Evolutionary conservation across 495 filamentous ascomycete species (phyloP).

Genomic region (Mycothermus thermophilus): DNA sequence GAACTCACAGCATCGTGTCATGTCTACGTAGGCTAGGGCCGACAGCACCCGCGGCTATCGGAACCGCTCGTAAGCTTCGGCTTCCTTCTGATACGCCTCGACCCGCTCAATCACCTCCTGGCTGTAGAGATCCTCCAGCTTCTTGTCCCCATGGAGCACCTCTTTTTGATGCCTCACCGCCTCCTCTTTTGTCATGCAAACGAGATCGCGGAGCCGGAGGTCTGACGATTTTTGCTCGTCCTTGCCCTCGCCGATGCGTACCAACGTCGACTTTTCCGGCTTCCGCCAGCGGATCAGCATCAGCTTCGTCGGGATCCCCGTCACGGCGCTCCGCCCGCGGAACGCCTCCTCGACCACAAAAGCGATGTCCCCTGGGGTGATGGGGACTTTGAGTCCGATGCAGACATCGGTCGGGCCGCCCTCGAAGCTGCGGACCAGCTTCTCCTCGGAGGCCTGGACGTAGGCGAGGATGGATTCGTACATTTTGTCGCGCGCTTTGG

Average conservation of each 20-base stretch:
- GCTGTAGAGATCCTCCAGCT: constrained; percentile 59
- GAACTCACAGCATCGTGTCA: no score
- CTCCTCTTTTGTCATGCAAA: constrained; percentile 96
- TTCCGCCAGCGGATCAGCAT: constrained; percentile 64
- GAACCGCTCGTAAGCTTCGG: constrained; percentile 24
- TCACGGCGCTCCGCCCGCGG: constrained; percentile 68
- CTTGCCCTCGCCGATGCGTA: constrained; percentile 39
- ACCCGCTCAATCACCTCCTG: constrained; percentile 48
- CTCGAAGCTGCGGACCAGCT: constrained; percentile 40
- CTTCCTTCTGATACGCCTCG: constrained; percentile 47
- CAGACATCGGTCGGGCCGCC: constrained; percentile 42
- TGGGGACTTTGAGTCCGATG: constrained; percentile 57
- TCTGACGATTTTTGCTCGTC: constrained; percentile 58
- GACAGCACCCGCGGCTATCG: no score
- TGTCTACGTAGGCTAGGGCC: no score
- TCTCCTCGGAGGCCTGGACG: constrained; percentile 65
- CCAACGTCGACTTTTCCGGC: constrained; percentile 26
- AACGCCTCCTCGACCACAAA: constrained; percentile 87
- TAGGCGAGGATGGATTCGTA: constrained; percentile 66
- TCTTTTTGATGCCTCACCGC: constrained; percentile 65
- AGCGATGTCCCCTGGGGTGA: constrained; percentile 65
- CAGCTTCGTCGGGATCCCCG: constrained; percentile 63
- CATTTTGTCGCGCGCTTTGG: constrained; percentile 78
- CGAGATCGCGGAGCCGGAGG: constrained; percentile 55
- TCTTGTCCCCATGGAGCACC: constrained; percentile 57